A percentile compares a stretch with the other conserved stretches of the same genome.
Evolutionary conservation across 1,284 basidiomycete genomes (phyloP).

Genomic region (Sporisorium sorghi): DNA sequence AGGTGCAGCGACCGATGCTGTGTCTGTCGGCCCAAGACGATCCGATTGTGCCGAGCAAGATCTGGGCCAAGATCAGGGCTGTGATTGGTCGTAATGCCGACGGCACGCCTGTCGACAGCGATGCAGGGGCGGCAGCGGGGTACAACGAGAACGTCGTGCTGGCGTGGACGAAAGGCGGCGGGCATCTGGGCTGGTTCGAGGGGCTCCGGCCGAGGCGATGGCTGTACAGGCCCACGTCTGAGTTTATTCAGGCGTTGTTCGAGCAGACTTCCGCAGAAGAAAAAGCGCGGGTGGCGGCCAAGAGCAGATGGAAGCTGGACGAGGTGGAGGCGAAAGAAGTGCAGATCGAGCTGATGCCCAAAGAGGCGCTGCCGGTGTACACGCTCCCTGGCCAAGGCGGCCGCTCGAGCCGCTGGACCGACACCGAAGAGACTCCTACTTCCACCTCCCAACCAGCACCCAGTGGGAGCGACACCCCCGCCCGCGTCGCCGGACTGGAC

Average conservation of each 20-base stretch:
- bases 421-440: slow-evolving; percentile 3
- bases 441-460: not conserved
- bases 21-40: slow-evolving; percentile 91
- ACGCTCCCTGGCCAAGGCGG: slow-evolving; percentile 43
- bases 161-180: slow-evolving; percentile 82
- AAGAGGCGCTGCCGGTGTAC: slow-evolving; percentile 47
- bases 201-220: slow-evolving; percentile 63
- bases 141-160: slow-evolving; percentile 78
- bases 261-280: slow-evolving; percentile 32
- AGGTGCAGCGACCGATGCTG: slow-evolving; percentile 72
- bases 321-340: slow-evolving; percentile 36
- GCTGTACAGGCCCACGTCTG: slow-evolving; percentile 56
- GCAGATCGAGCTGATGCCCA: slow-evolving; percentile 52
- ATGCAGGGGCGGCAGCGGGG: slow-evolving; percentile 71
- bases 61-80: slow-evolving; percentile 40
- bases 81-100: slow-evolving; percentile 48
- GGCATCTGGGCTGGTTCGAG: slow-evolving; percentile 95
- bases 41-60: slow-evolving; percentile 76
- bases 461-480: slow-evolving; percentile 17
- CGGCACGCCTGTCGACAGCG: slow-evolving; percentile 51
- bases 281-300: slow-evolving; percentile 14
- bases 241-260: slow-evolving; percentile 58
- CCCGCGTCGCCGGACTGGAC: slow-evolving; percentile 20
- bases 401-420: slow-evolving; percentile 32
- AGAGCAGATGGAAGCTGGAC: slow-evolving; percentile 38